phyloP scores from a whole-genome alignment of 2,329 filamentous ascomycete genomes.

The Exutisphaerella laricina region DNA sequence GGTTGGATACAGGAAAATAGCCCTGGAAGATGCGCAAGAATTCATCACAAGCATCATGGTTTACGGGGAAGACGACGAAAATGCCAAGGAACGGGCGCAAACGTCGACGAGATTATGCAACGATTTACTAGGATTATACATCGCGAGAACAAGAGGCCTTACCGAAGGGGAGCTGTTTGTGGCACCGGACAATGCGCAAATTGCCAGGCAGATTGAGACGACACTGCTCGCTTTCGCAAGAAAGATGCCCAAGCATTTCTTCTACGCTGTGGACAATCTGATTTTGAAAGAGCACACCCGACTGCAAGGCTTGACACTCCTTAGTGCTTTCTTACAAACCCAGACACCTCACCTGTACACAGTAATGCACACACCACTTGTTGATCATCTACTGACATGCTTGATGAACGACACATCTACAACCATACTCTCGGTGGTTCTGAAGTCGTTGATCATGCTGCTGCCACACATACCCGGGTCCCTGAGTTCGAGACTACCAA shows the following conservation, averaged over 20 bases:
- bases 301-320: conserved; percentile 58
- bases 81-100: conserved; percentile 43
- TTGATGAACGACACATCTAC: conserved; percentile 74
- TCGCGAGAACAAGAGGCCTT: conserved; percentile 38
- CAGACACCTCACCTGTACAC: conserved; percentile 75
- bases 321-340: conserved; percentile 67
- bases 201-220: conserved; percentile 48
- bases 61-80: conserved; percentile 55
- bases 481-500: conserved; percentile 61
- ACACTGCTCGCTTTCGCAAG: conserved; percentile 56
- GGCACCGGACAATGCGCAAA: conserved; percentile 41
- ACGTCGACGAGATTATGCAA: conserved; percentile 57
- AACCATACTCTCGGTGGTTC: conserved; percentile 66
- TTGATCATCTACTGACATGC: conserved; percentile 65
- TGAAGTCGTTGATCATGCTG: conserved; percentile 74
- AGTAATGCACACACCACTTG: conserved; percentile 65
- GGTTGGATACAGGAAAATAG: conserved; percentile 56
- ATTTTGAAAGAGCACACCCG: conserved; percentile 61
- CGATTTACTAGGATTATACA: conserved; percentile 44
- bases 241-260: conserved; percentile 64
- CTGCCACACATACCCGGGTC: conserved; percentile 73
- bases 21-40: conserved; percentile 60
- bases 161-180: conserved; percentile 32
- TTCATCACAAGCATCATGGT: conserved; percentile 60
- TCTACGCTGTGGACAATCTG: conserved; percentile 59